A percentile compares a stretch with the other conserved stretches of the same genome.
These are phyloP conservation scores for Venturia aucupariae DNA, from an alignment of 2,329 filamentous ascomycete genomes.

Conservation along the genomic window DNA sequence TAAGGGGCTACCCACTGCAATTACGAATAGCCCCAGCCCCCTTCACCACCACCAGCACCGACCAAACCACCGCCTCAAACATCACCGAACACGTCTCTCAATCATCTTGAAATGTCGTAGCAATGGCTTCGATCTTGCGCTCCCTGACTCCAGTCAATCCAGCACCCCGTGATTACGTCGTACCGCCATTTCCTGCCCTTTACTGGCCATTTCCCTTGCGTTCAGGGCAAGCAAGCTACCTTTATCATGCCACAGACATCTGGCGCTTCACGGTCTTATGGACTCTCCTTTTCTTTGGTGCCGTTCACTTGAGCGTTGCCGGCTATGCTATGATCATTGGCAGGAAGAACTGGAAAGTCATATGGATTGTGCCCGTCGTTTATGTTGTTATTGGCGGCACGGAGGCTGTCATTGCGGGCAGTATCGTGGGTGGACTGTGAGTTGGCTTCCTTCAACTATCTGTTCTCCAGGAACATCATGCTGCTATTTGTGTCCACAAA, in stretches of 20 bases:
- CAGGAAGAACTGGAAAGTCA: conserved; percentile 42
- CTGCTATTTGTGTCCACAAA: neutral
- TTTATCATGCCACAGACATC: conserved; percentile 68
- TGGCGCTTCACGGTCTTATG: conserved; percentile 83
- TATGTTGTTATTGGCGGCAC: conserved; percentile 64
- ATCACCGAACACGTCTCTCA: neutral
- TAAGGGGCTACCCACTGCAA: neutral
- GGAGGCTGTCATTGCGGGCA: conserved; percentile 72
- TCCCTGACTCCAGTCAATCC: conserved; percentile 31
- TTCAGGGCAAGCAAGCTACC: conserved; percentile 47
- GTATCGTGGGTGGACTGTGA: conserved; percentile 70
- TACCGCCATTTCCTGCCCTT: conserved; percentile 70
- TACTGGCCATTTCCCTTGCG: conserved; percentile 60
- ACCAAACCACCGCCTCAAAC: neutral
- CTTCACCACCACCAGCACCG: neutral
- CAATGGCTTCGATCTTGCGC: conserved; percentile 13
- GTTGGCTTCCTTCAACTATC: conserved; percentile 25
- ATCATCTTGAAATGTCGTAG: neutral
- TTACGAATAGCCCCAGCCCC: neutral
- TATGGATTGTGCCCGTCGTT: conserved; percentile 64
- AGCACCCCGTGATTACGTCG: conserved; percentile 48
- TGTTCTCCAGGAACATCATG: conserved; percentile 9
- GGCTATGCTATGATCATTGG: conserved; percentile 66
- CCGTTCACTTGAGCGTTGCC: conserved; percentile 65
- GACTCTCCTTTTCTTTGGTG: conserved; percentile 71